phyloP scores from a whole-genome alignment of 2,329 filamentous ascomycete species.

The Ceratocystis papillata region DNA sequence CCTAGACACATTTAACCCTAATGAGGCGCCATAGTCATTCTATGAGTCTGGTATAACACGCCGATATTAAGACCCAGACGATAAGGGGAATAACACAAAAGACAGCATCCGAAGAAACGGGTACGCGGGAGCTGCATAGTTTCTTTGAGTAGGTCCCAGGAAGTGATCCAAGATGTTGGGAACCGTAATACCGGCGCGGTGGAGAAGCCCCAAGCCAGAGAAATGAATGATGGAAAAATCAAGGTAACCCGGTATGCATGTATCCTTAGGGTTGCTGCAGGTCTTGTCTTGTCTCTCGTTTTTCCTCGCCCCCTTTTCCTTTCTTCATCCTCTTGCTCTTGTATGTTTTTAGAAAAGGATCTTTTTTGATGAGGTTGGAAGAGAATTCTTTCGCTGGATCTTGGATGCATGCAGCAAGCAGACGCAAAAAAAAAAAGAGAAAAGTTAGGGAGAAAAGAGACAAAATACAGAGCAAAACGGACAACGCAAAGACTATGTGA shows the following conservation, averaged over 20 bases:
- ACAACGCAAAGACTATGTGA: constrained; percentile 1
- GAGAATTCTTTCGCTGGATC: not conserved
- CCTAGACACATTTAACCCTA: not conserved
- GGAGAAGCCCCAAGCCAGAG: not conserved
- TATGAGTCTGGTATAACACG: not conserved
- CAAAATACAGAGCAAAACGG: constrained; percentile 8
- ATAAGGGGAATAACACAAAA: not conserved
- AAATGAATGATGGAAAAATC: not conserved
- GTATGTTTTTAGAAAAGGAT: not conserved
- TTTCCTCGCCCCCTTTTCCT: not conserved
- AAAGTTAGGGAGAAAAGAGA: constrained; percentile 12
- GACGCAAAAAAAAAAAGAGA: constrained; percentile 21
- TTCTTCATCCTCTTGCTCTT: not conserved
- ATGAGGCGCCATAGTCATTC: not conserved
- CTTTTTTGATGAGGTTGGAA: not conserved
- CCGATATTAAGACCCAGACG: not conserved
- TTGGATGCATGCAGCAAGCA: not conserved
- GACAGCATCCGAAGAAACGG: not conserved
- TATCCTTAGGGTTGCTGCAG: not conserved
- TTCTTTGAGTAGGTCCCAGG: not conserved
- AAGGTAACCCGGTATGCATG: not conserved
- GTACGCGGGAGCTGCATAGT: not conserved
- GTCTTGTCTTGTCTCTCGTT: not conserved
- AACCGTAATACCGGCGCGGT: not conserved
- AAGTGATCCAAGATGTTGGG: constrained; percentile 5